phyloP scores from a whole-genome alignment of 306 rosid genomes.

The Alnus rubra region DNA sequence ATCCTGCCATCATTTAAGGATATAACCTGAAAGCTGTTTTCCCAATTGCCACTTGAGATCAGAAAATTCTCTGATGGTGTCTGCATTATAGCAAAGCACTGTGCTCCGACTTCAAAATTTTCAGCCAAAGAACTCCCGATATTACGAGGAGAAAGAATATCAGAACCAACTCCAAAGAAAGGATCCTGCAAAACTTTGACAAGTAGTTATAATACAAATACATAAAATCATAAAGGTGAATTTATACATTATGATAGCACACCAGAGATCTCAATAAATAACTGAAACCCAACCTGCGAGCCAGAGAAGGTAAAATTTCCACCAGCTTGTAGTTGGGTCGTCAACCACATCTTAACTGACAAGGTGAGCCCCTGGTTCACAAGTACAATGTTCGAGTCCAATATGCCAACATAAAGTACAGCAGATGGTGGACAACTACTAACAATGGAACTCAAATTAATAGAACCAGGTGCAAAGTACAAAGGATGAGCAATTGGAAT shows the following conservation, averaged over 20 bases:
- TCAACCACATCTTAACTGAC: conserved; percentile 90
- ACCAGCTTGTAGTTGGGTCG: conserved; percentile 87
- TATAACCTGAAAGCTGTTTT: conserved; percentile 94
- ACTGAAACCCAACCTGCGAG: conserved; percentile 65
- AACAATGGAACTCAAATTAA: conserved; percentile 75
- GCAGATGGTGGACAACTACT: conserved; percentile 56
- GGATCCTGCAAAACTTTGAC: conserved; percentile 66
- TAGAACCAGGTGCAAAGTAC: conserved; percentile 87
- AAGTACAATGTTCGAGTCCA: conserved; percentile 80
- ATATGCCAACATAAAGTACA: conserved; percentile 59
- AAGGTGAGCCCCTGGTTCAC: conserved; percentile 80
- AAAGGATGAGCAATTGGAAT: conserved; percentile 96
- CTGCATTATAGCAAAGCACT: conserved; percentile 87
- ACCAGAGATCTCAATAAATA: conserved; percentile 30
- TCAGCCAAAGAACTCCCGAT: conserved; percentile 91
- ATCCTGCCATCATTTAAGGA: conserved; percentile 86
- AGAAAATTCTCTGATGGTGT: conserved; percentile 74
- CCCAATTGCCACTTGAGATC: conserved; percentile 97
- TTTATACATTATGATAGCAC: conserved; percentile 8
- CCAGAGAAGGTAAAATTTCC: conserved; percentile 96
- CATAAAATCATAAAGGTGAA: conserved; percentile 10
- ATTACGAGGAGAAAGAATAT: conserved; percentile 77
- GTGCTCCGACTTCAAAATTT: conserved; percentile 82
- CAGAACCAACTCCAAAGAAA: conserved; percentile 87
- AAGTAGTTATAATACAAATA: conserved; percentile 19